phyloP scores from a whole-genome alignment of 495 filamentous ascomycete species.

The Cairneyella variabilis region DNA sequence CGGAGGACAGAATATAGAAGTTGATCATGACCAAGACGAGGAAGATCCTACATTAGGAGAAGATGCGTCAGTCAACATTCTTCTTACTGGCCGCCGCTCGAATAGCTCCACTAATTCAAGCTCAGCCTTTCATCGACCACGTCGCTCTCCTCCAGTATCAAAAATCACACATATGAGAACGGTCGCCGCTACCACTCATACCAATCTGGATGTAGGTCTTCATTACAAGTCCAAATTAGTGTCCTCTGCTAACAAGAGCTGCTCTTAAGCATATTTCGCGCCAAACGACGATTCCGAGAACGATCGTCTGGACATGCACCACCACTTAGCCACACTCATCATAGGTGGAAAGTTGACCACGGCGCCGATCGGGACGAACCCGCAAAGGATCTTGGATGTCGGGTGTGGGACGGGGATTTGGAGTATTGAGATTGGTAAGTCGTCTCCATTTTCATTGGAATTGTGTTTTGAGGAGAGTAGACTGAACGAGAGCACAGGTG shows the following conservation, averaged over 20 bases:
- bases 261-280: neutral
- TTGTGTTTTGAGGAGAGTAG: neutral
- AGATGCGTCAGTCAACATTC: neutral
- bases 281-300: slow-evolving; percentile 1
- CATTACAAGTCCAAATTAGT: neutral
- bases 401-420: slow-evolving; percentile 5
- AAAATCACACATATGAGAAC: slow-evolving; percentile 41
- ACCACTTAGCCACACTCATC: neutral
- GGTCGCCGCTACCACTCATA: slow-evolving; percentile 50
- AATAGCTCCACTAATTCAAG: neutral
- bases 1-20: no score
- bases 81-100: neutral
- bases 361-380: slow-evolving; percentile 29
- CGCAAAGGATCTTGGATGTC: slow-evolving; percentile 27
- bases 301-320: slow-evolving; percentile 9
- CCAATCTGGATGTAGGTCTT: neutral
- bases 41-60: neutral
- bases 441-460: no score
- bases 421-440: slow-evolving; percentile 1
- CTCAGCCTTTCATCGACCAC: slow-evolving; percentile 17
- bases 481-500: neutral
- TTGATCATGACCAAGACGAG: neutral
- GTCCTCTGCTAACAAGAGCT: no score
- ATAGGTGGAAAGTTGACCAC: slow-evolving; percentile 9
- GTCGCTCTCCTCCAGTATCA: slow-evolving; percentile 40